Percentiles rank a stretch among this genome's conserved stretches.
phyloP scores from a whole-genome alignment of 345 rosid genomes.

The Eucalyptus rudis region DNA sequence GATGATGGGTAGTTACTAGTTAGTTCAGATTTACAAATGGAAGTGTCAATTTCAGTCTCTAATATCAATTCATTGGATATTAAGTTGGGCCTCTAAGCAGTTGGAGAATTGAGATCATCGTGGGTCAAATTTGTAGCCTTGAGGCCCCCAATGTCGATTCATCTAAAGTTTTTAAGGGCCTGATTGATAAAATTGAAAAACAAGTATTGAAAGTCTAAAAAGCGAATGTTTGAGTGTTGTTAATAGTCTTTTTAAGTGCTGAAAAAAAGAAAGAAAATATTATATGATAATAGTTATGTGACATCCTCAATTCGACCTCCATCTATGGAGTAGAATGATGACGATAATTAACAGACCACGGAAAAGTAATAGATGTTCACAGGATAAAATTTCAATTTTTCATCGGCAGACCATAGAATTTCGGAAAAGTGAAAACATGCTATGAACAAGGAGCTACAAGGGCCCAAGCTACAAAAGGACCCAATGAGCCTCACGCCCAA shows the following conservation, averaged over 20 bases:
- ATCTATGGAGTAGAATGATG: fast-evolving
- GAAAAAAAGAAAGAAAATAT: not conserved
- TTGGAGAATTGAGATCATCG: not conserved
- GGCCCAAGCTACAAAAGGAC: fast-evolving
- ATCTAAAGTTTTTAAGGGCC: not conserved
- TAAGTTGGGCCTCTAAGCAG: not conserved
- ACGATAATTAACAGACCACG: fast-evolving
- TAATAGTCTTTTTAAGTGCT: not conserved
- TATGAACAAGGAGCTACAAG: too few species aligned
- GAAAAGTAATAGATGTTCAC: too few species aligned
- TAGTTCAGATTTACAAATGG: not conserved
- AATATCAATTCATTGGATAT: not conserved
- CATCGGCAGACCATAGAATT: fast-evolving
- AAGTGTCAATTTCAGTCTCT: not conserved
- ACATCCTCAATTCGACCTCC: too few species aligned
- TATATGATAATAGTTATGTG: not conserved
- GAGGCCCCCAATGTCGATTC: not conserved
- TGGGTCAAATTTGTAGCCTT: not conserved
- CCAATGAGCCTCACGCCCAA: too few species aligned
- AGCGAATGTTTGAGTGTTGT: not conserved
- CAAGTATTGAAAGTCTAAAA: not conserved
- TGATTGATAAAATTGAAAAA: not conserved
- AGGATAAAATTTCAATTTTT: too few species aligned
- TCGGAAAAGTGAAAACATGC: fast-evolving
- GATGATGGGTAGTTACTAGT: not conserved